These are phyloP conservation scores for Cavenderia fasciculata DNA, from an alignment of 78 protist genomes.

Conservation along the genomic window DNA sequence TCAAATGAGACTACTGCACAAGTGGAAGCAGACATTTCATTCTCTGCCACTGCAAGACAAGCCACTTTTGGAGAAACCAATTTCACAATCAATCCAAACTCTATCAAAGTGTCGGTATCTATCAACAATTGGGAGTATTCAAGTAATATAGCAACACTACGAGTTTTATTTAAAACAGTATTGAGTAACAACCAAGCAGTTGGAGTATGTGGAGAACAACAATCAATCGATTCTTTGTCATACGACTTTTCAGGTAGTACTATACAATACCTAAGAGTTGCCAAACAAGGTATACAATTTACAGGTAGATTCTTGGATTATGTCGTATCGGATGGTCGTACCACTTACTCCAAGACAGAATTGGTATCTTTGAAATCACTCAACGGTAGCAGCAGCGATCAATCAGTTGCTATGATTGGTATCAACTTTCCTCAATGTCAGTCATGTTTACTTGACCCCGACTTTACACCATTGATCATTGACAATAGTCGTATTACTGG, in stretches of 20 bases:
- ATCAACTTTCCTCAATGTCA: not conserved
- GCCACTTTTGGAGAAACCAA: not conserved
- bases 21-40: not conserved
- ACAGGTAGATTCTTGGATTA: not conserved
- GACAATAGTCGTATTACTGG: not conserved
- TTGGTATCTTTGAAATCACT: not conserved
- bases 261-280: not conserved
- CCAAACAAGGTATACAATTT: not conserved
- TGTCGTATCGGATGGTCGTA: not conserved
- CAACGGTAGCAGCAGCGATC: not conserved
- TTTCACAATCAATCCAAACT: not conserved
- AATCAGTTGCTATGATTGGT: not conserved
- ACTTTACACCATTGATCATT: not conserved
- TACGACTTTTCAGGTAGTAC: no score
- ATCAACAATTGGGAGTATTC: not conserved
- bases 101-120: not conserved
- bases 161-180: not conserved
- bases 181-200: not conserved
- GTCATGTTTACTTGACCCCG: not conserved
- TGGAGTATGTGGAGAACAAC: not conserved
- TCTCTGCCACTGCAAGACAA: not conserved
- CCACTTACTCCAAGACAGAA: not conserved
- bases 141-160: not conserved
- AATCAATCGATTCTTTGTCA: not conserved
- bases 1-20: not conserved